Evolutionary conservation across 176 grass and related monocot genomes (phyloP), one percentile per base, ranked within the genome.

Genomic region (Thalia dealbata): DNA sequence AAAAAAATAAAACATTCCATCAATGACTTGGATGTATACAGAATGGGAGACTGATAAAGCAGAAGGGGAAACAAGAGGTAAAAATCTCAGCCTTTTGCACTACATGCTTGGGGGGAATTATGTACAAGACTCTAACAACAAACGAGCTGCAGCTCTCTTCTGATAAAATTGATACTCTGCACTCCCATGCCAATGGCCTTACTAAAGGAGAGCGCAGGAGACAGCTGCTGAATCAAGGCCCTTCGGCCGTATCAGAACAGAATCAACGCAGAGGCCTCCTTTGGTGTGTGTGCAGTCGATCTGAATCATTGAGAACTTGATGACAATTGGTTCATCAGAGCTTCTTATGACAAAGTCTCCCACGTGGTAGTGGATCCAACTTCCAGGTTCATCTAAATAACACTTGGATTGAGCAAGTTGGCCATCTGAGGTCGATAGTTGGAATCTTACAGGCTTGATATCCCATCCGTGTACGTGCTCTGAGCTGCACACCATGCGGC

Each of bases 381-480:
- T 64, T 26, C 95, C 90, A 3, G 90, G 83, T 67, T 88, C 79
- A 14, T 80, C 87, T 41, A 99, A 86, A 52, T 91, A 93, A 3
- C 85, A 80, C 79, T 93, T 90, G 46, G 85, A 88, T 18, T 99
- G 89, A 52, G 84, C 86, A 1, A 84, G 71, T 71, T 99, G 95
- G 16, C 87, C 95, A 7, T 91, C 90, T 12, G 81, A 91, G 82
- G 95, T 99, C 28, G 87, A 82, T 72, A 99, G 54, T 14, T 91
- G 85, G 80, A 99, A 99, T 56, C 79, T 63, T 64, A 88, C 90
- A 3, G 95, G 89, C 77, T 86, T 99, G 63, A 99, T 66, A 27
- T 93, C 95, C 95, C 95, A 93, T 12, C 90, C 95, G 9, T 93
- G 95, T 55, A 99, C 56, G 71, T 88, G 75, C 63, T 93, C 87